Base-by-base conservation (phyloP, 2,329 filamentous ascomycete species). In the Ophiocordyceps robertsii region DNA sequence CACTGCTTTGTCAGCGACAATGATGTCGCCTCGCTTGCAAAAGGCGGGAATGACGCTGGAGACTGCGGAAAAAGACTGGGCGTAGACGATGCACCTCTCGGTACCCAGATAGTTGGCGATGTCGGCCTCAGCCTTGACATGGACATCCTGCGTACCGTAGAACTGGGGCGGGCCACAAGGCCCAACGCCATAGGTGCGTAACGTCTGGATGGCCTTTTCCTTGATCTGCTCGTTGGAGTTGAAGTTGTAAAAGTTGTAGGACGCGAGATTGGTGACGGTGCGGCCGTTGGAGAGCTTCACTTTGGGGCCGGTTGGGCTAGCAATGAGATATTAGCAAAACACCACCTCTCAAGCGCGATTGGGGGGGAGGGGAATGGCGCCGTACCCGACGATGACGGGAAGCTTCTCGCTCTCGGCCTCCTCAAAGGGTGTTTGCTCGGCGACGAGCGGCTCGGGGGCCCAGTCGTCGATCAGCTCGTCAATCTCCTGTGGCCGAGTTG, bases 181-280 rank as follows among this genome's bases (percentile, higher is more conserved):
- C 9, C 92, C 93, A 35, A 98, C 93, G 44, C 92, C 92, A 55
- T 98, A 98, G 17, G 85, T 94, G 46, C 90, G 84, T 33, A 98
- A 75, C 0, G 89, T 93, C 61, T 90, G 82, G 48, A 98, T 88
- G 1, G 90, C 92, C 62, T 95, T 93, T 53, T 95, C 88, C 57
- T 94, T 95, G 55, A 98, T 80, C 31, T 81, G 76, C 47, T 96
- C 90, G 59, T 95, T 95, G 42, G 79, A 78, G 49, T 93, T 86
- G 62, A 98, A 88, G 67, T 98, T 96, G 71, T 94, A 96, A 64
- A 92, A 95, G 63, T 98, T 98, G 67, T 88, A 92, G 2, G 86
- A 93, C 32, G 87, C 90, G 49, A 98, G 80, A 59, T 98, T 98
- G 44, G 77, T 87, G 21, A 95, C 92, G 16, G 84, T 94, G 51